A percentile compares a stretch with the other conserved stretches of the same genome.
Evolutionary conservation across 192 early-diverging fungal species (phyloP).

Genomic region (Rhizophlyctis rosea): DNA sequence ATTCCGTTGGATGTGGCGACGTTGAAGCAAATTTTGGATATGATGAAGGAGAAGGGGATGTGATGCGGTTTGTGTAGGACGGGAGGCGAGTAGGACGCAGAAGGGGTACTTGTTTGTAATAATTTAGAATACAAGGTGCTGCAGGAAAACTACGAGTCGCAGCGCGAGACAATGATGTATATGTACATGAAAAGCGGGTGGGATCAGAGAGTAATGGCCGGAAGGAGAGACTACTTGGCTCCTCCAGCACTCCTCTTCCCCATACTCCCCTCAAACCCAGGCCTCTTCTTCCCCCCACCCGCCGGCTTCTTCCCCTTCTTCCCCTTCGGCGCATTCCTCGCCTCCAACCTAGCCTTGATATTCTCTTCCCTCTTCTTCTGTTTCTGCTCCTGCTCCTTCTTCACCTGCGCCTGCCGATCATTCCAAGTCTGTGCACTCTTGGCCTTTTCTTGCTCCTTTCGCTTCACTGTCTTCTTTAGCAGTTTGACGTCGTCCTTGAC

Average conservation of each 20-base stretch:
- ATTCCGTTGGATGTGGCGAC: constrained; percentile 68
- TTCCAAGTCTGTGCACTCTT: constrained; percentile 84
- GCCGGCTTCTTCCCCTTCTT: constrained; percentile 66
- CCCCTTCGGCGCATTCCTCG: constrained; percentile 68
- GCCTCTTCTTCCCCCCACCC: constrained; percentile 59
- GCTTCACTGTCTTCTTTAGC: constrained; percentile 88
- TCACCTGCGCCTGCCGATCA: constrained; percentile 67
- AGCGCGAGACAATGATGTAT: no score
- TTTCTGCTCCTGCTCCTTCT: constrained; percentile 60
- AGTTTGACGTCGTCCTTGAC: constrained; percentile 88
- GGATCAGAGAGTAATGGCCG: no score
- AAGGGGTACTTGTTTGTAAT: no score
- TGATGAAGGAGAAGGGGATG: constrained; percentile 49
- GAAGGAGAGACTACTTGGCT: no score
- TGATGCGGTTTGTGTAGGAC: no score
- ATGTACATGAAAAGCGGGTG: no score
- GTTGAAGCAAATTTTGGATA: constrained; percentile 66
- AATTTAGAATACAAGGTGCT: no score
- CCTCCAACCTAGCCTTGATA: constrained; percentile 74
- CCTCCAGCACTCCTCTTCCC: constrained; percentile 23
- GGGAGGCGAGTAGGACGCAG: no score
- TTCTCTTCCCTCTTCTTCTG: constrained; percentile 82
- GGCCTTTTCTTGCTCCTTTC: constrained; percentile 74
- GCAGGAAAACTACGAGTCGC: no score
- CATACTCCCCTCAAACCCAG: constrained; percentile 38